Evolutionary conservation across 768 basidiomycete genomes (phyloP), one percentile per base, ranked within the genome.

Genomic region (Hortiboletus flavorubellus): DNA sequence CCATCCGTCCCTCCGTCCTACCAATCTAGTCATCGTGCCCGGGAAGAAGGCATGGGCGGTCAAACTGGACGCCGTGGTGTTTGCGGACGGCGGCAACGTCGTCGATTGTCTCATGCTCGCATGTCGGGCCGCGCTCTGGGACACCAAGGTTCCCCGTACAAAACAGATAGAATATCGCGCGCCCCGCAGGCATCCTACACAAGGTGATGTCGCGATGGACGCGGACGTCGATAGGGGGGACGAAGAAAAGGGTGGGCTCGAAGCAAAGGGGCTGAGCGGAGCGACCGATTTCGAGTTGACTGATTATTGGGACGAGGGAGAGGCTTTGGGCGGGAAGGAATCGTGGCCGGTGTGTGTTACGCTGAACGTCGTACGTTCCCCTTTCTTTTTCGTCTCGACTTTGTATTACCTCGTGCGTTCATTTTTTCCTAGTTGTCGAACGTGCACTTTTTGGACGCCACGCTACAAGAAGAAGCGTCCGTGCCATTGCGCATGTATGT

Each of bases 271-370:
- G 34, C 69, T 75, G 37, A 68, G 66, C 23, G 69, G 70, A 9
- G 87, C 84, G 11, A 81, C 83, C 9, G 93, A 95, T 68, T 94
- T 94, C 61, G 93, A 95, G 72, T 77, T 94, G 21, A 79, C 84
- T 11, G 92, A 95, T 67, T 89, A 86, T 58, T 92, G 90, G 89
- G 91, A 91, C 63, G 89, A 91, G 59, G 93, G 93, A 0, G 86
- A 85, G 53, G 69, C 75, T 16, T 64, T 93, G 30, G 78, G 74
- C 38, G 85, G 84, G 2, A 75, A 83, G 56, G 81, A 87, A 2
- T 60, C 66, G 12, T 89, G 92, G 84, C 93, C 92, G 0, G 76
- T 94, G 5, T 84, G 84, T 56, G 72, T 93, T 26, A 92, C 91
- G 2, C 66, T 94, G 50, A 92, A 93, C 58, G 60, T 92, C 26